Percentiles rank a stretch among this genome's conserved stretches.
These are phyloP conservation scores for Naematelia aurantialba DNA, from an alignment of 768 basidiomycete species.

Conservation along the genomic window DNA sequence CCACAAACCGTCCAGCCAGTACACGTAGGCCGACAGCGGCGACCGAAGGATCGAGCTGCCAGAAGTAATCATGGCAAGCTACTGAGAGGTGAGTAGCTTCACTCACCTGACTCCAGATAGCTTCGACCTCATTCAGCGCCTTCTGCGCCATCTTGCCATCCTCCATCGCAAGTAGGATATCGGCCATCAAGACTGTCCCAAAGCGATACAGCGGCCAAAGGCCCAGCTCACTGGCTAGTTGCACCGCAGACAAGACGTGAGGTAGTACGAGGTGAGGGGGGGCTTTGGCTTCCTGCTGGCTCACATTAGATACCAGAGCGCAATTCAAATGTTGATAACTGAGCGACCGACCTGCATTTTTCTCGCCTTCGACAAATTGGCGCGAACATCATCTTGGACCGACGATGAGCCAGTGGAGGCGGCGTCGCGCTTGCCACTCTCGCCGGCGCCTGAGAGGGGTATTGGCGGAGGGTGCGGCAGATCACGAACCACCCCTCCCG, in stretches of 20 bases:
- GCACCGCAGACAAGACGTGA: slow-evolving; percentile 22
- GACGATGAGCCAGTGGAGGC: background rate
- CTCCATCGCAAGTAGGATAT: slow-evolving; percentile 34
- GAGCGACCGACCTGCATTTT: slow-evolving; percentile 15
- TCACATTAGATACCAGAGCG: too few relatives aligned
- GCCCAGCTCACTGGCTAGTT: slow-evolving; percentile 27
- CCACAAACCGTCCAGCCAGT: too few relatives aligned
- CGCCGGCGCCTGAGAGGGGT: too few relatives aligned
- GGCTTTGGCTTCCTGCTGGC: slow-evolving; percentile 10
- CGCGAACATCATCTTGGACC: slow-evolving; percentile 20
- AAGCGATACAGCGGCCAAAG: slow-evolving; percentile 33
- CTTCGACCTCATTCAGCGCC: slow-evolving; percentile 24
- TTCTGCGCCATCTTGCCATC: slow-evolving; percentile 22
- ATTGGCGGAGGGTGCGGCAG: background rate
- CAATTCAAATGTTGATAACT: background rate
- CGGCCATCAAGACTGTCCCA: slow-evolving; percentile 28
- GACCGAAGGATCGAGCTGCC: too few relatives aligned
- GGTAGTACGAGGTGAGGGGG: slow-evolving; percentile 37
- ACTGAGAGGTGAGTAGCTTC: background rate
- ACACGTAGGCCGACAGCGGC: too few relatives aligned
- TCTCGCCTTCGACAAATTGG: slow-evolving; percentile 10
- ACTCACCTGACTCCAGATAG: slow-evolving; percentile 26
- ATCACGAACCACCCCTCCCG: slow-evolving; percentile 1
- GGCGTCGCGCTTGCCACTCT: background rate
- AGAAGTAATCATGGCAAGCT: too few relatives aligned